Evolutionary conservation across 805 yeast genomes (phyloP).

Genomic region (Yamadazyma insecticola): DNA sequence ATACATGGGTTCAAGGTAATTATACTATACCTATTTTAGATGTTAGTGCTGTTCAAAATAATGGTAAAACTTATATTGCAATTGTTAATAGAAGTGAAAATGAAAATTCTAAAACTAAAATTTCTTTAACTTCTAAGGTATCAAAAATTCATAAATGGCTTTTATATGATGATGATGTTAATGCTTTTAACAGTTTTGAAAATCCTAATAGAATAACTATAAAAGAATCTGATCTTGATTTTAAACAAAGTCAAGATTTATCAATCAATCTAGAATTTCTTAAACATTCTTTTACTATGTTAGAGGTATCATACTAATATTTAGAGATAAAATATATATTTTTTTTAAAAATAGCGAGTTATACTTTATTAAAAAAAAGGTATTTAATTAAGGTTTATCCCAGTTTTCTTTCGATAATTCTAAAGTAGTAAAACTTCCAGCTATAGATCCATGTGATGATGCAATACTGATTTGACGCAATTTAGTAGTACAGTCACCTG

Average conservation of each 20-base stretch:
- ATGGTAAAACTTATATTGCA: conserved; percentile 19
- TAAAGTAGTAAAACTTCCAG: not conserved
- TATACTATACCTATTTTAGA: conserved; percentile 20
- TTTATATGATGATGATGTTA: conserved; percentile 23
- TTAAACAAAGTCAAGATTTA: conserved; percentile 13
- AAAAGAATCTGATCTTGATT: conserved; percentile 23
- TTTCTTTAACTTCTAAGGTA: conserved; percentile 13
- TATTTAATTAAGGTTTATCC: no score
- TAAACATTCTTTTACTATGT: conserved; percentile 17
- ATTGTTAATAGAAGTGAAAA: conserved; percentile 21
- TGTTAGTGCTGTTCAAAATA: conserved; percentile 17
- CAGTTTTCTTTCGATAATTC: not conserved
- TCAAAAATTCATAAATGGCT: conserved; percentile 14
- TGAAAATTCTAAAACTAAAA: conserved; percentile 16
- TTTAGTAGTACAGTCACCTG: conserved; percentile 6
- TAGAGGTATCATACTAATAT: conserved; percentile 5
- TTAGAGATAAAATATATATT: not conserved
- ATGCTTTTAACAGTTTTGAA: conserved; percentile 22
- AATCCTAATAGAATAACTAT: conserved; percentile 16
- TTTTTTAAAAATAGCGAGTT: no score
- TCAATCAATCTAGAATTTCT: conserved; percentile 12
- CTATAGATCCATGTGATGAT: conserved; percentile 6
- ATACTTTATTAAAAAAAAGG: no score
- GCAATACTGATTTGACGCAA: conserved; percentile 8
- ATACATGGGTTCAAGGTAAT: conserved; percentile 17